phyloP scores from a whole-genome alignment of 257 asterid species.

The Cordia subcordata region DNA sequence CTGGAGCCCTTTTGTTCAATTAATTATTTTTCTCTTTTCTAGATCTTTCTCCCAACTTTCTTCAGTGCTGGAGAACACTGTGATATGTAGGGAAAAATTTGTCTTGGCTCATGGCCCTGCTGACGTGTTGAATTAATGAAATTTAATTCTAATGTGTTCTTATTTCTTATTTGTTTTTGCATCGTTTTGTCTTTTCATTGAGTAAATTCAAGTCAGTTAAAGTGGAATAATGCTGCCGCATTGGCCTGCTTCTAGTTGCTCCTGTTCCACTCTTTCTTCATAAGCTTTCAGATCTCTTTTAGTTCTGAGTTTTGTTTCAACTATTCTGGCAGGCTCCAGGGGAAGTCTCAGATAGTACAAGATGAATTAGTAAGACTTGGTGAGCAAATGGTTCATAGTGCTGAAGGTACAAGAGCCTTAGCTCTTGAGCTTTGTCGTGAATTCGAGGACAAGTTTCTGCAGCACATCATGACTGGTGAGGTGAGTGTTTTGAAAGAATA shows the following conservation, averaged over 20 bases:
- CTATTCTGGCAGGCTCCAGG: slow-evolving; percentile 76
- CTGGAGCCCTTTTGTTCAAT: too few species aligned
- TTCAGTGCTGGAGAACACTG: too few species aligned
- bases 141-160: too few species aligned
- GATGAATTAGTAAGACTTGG: slow-evolving; percentile 95
- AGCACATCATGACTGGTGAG: slow-evolving; percentile 89
- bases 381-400: slow-evolving; percentile 80
- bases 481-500: slow-evolving; percentile 27
- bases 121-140: too few species aligned
- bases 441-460: slow-evolving; percentile 98
- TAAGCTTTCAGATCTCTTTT: slow-evolving; percentile 9
- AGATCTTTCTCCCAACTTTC: too few species aligned
- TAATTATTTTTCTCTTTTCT: too few species aligned
- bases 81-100: too few species aligned
- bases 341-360: slow-evolving; percentile 90
- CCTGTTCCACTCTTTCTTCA: not conserved
- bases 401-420: slow-evolving; percentile 94
- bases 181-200: not conserved
- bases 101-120: too few species aligned
- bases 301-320: slow-evolving; percentile 10
- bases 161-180: too few species aligned
- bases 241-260: not conserved
- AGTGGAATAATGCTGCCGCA: not conserved
- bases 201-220: not conserved
- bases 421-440: slow-evolving; percentile 99